Percentiles rank a stretch among this genome's conserved stretches.
These are phyloP conservation scores for Blastocystis hominis DNA, from an alignment of 352 stramenopile species.

Conservation along the genomic window DNA sequence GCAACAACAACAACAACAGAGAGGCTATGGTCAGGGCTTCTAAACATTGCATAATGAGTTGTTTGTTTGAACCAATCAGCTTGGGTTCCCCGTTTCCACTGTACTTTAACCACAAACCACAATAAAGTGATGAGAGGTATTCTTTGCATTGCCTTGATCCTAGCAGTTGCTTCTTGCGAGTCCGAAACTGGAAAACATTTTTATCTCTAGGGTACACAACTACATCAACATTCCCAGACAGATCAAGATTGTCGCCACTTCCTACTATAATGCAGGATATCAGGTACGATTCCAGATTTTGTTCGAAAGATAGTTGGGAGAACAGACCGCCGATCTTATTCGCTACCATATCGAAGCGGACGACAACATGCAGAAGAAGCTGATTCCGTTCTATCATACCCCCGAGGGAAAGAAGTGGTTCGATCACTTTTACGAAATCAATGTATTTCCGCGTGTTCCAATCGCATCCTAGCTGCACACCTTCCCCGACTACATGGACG, in stretches of 20 bases:
- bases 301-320: conserved; percentile 24
- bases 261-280: conserved; percentile 52
- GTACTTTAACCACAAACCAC: background rate
- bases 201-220: conserved; percentile 31
- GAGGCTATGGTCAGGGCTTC: conserved; percentile 11
- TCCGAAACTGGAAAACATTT: background rate
- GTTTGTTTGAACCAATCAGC: background rate
- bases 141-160: background rate
- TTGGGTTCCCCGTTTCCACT: background rate
- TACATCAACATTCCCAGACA: conserved; percentile 56
- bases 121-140: conserved; percentile 4
- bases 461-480: background rate
- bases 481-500: conserved; percentile 56
- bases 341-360: conserved; percentile 39
- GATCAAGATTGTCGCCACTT: background rate
- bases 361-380: conserved; percentile 47
- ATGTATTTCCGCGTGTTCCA: background rate
- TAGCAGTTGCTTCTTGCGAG: conserved; percentile 9
- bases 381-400: conserved; percentile 57
- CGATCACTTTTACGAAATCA: conserved; percentile 36
- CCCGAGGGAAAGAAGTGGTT: conserved; percentile 49
- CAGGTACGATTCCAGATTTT: background rate
- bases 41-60: conserved; percentile 18
- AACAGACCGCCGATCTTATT: conserved; percentile 46
- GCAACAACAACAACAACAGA: background rate